Base-by-base conservation (phyloP, 306 rosid genomes). In the Lathyrus aphaca region DNA sequence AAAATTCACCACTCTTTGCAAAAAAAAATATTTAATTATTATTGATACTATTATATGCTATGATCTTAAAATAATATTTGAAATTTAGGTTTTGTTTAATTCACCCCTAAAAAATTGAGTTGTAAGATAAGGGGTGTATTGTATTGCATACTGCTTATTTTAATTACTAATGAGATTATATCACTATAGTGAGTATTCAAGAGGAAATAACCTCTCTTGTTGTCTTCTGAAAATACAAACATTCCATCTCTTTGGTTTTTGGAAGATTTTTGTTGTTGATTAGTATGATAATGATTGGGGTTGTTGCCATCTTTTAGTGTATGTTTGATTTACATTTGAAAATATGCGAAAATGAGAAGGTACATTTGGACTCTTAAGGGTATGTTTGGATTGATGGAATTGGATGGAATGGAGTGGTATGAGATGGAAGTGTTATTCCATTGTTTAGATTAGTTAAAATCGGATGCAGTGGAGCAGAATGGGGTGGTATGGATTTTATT, bases 261-360 rank as follows among this genome's bases (percentile, higher is more conserved):
- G 44, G 46, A 17, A 39, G 58, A 35, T 54, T 13, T 57, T 60
- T 15, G 43, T 16, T 11, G 66, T 3, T 9, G 44, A 40, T 40
- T 37, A 61, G 21, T 37, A 32, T 40, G 13, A 5, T 63, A 42
- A 42, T 40, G 42, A 42, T 64, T 42, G 25, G 12, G 42, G 14
- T 23, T 12, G 18, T 18, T 19, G 32, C 40, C 42, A 1, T 57
- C 19, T 29, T 50, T 50, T 27, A 23, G 35, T 23, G 4, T 54
- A 2, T 12, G 60, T 50, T 50, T 10, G 29, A 55, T 55, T 25
- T 55, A 23, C 38, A 55, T 55, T 11, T 19, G 58, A 53, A 19
- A 53, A 53, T 53, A 10, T 51, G 58, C n/a, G 4, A 51, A 19
- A 18, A 19, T 53, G 58, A 19, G 58, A 53, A 53, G 30, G 58